Evolutionary conservation across 768 basidiomycete genomes (phyloP).

Genomic region (Lactarius pseudohatsudake): DNA sequence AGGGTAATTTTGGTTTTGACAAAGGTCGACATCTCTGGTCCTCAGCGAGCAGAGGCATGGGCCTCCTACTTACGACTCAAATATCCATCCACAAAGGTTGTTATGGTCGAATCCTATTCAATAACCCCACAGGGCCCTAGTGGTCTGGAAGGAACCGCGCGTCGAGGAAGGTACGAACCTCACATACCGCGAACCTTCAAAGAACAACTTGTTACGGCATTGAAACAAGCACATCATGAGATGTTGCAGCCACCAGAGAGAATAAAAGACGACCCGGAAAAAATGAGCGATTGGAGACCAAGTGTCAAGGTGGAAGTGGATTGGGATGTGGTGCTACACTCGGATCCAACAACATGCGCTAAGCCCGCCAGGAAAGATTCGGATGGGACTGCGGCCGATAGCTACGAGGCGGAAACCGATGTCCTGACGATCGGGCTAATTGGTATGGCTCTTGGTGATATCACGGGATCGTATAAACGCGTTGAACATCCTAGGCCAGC

Average conservation of each 20-base stretch:
- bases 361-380: constrained; percentile 24
- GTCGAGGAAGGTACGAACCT: constrained; percentile 51
- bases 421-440: constrained; percentile 81
- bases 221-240: constrained; percentile 64
- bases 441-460: constrained; percentile 43
- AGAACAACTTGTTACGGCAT: constrained; percentile 58
- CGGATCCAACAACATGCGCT: constrained; percentile 37
- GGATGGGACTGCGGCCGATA: constrained; percentile 20
- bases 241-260: constrained; percentile 67
- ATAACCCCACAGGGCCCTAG: constrained; percentile 39
- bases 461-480: background rate
- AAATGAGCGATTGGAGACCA: constrained; percentile 62
- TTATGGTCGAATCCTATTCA: constrained; percentile 77
- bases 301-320: constrained; percentile 63
- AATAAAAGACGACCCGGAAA: constrained; percentile 47
- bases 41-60: constrained; percentile 64
- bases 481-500: constrained; percentile 59
- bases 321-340: constrained; percentile 61
- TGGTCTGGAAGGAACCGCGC: constrained; percentile 29
- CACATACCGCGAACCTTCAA: constrained; percentile 67
- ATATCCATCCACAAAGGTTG: constrained; percentile 58
- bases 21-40: constrained; percentile 84
- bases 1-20: constrained; percentile 75
- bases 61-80: constrained; percentile 51
- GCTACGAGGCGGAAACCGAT: constrained; percentile 42